Percentiles rank a stretch among this genome's conserved stretches.
phyloP scores from a whole-genome alignment of 2,329 filamentous ascomycete genomes.

The Trichoderma arundinaceum region DNA sequence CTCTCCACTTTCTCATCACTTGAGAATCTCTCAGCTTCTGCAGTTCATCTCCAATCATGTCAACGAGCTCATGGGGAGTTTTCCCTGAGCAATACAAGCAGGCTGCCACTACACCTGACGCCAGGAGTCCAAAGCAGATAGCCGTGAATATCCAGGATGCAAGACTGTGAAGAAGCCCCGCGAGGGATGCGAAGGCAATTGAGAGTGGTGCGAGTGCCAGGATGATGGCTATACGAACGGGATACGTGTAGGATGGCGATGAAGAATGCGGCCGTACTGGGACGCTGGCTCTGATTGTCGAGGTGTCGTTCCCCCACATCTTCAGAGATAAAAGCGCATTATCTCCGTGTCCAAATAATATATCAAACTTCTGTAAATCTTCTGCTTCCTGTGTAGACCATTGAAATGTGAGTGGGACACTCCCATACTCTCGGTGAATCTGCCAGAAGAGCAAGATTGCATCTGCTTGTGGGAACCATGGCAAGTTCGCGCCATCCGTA shows the following conservation, averaged over 20 bases:
- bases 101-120: background rate
- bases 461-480: background rate
- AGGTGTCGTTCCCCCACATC: constrained; percentile 5
- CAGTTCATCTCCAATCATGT: background rate
- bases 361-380: background rate
- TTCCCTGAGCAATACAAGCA: background rate
- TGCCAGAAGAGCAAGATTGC: constrained; percentile 10
- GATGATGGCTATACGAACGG: background rate
- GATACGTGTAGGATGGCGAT: constrained; percentile 8
- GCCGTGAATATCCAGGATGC: background rate
- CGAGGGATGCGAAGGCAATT: background rate
- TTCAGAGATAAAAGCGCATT: background rate
- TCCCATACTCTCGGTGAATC: background rate
- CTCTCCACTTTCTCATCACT: background rate
- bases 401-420: background rate
- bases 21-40: background rate
- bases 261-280: background rate
- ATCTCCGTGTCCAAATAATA: background rate
- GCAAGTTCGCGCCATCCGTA: constrained; percentile 12
- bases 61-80: background rate
- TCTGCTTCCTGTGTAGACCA: background rate
- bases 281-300: background rate
- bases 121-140: background rate
- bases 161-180: background rate
- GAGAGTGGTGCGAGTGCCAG: background rate